These are phyloP conservation scores for Mycena metata DNA, from an alignment of 768 basidiomycete genomes.

Conservation along the genomic window DNA sequence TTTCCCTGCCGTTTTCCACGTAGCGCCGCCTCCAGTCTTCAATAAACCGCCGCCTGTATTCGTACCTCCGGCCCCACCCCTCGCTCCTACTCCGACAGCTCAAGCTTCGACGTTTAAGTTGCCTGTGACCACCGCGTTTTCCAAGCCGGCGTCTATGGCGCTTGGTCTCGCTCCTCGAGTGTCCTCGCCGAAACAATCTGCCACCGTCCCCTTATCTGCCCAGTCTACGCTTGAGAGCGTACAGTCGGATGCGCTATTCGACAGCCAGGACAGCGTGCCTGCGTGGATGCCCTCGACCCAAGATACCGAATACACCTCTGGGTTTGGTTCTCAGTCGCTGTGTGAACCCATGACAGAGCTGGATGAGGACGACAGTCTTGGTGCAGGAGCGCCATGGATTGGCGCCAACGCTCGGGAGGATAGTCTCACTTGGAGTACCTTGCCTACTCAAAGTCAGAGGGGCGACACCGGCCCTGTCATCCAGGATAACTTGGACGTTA, in stretches of 20 bases:
- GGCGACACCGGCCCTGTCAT: constrained; percentile 52
- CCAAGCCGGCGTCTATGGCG: constrained; percentile 60
- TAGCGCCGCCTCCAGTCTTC: constrained; percentile 66
- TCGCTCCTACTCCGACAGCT: constrained; percentile 32
- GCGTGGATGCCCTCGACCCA: constrained; percentile 74
- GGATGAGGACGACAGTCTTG: constrained; percentile 77
- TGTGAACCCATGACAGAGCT: constrained; percentile 45
- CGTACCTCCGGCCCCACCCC: constrained; percentile 56
- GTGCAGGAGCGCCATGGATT: constrained; percentile 72
- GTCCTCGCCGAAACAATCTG: constrained; percentile 44
- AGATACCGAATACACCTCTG: constrained; percentile 65
- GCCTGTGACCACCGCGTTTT: constrained; percentile 53
- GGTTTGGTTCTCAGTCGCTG: constrained; percentile 52
- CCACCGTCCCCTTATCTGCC: constrained; percentile 53
- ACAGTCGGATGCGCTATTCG: constrained; percentile 66
- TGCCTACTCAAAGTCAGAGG: constrained; percentile 70
- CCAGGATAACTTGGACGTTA: constrained; percentile 12
- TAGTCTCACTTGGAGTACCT: constrained; percentile 82
- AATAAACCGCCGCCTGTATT: constrained; percentile 69
- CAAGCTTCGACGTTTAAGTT: constrained; percentile 52
- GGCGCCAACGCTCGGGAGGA: constrained; percentile 70
- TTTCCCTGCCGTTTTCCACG: constrained; percentile 51
- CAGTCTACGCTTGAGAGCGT: constrained; percentile 70
- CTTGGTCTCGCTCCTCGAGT: constrained; percentile 57
- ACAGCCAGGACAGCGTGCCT: constrained; percentile 57